Percentiles rank a stretch among this genome's conserved stretches.
These are phyloP conservation scores for Coemansia linderi DNA, from an alignment of 371 early-diverging fungal genomes.

Conservation along the genomic window DNA sequence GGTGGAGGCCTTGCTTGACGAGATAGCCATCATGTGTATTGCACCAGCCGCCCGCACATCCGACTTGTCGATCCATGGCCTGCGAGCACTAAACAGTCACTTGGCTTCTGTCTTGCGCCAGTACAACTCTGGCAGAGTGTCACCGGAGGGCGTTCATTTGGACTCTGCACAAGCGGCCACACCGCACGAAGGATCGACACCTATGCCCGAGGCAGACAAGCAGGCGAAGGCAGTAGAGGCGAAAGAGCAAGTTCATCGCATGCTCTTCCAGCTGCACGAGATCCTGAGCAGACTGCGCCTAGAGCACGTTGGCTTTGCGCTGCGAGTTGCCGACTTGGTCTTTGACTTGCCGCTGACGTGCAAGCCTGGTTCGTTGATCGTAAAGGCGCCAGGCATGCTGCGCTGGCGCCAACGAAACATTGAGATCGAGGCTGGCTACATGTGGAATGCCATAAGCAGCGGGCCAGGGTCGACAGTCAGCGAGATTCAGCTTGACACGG, in stretches of 20 bases:
- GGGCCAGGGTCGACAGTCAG: conserved; percentile 18
- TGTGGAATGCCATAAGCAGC: conserved; percentile 41
- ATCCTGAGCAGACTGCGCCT: conserved; percentile 47
- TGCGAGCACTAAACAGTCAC: conserved; percentile 32
- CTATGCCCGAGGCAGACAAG: background rate
- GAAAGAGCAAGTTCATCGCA: conserved; percentile 27
- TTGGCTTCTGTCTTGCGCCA: conserved; percentile 29
- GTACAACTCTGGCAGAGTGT: conserved; percentile 8
- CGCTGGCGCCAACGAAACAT: conserved; percentile 47
- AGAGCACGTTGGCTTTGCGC: conserved; percentile 47
- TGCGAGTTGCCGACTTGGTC: conserved; percentile 36
- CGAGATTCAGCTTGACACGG: conserved; percentile 2
- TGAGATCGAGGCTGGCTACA: conserved; percentile 39
- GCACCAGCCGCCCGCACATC: conserved; percentile 15
- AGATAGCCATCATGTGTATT: conserved; percentile 36
- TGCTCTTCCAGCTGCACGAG: conserved; percentile 46
- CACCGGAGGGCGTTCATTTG: background rate
- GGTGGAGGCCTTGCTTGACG: conserved; percentile 41
- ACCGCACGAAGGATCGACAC: background rate
- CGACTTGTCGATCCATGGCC: conserved; percentile 25
- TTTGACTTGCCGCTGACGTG: conserved; percentile 46
- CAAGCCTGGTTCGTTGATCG: conserved; percentile 11
- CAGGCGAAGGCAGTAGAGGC: conserved; percentile 10
- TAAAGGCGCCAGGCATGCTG: conserved; percentile 41
- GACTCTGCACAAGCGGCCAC: background rate